Evolutionary conservation across 139 green algal species (phyloP), one percentile per base, ranked within the genome.

Genomic region (Parachlorella kessleri): DNA sequence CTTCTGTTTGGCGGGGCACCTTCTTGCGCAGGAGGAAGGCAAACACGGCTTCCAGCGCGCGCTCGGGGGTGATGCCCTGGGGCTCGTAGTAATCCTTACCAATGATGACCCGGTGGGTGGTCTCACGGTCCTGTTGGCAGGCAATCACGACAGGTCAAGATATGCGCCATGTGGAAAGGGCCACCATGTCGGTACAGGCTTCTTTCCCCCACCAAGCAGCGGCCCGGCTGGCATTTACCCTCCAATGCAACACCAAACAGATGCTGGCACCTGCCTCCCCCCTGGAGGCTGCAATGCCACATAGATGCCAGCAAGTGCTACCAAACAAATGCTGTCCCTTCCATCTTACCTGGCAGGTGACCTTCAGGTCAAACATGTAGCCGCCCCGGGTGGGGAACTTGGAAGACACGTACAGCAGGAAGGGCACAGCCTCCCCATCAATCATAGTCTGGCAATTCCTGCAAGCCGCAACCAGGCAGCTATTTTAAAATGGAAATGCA

Each of bases 371-470:
- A 72, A 92, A 84, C 83, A 98, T 92, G 73, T 75, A 85, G 37
- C 94, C 94, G 8, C 94, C 93, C 26, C 96, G 96, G 36, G 94
- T 98, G 40, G 83, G 80, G 74, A 88, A 84, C 18, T 70, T 82
- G 18, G 55, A 71, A 2, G 73, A 37, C 70, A 88, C 70, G 36
- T 77, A 68, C 24, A 89, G 36, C 55, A 77, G 36, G 72, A 79
- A 89, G 9, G 59, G 37, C 26, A 55, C 54, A 3, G 53, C 54
- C 40, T 79, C 3, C 30, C 66, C 81, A 33, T 89, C 84, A 3
- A 81, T 37, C 6, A 39, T 55, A 39, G 74, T 35, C 38, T 4
- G 1, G 55, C 76, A 81, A 21, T 38, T 30, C 39, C 63, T 69
- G 63, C 63, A 69, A 9, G n/a, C 53, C 53, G 23, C 53, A 63